phyloP scores from a whole-genome alignment of 129 eudicot genomes.

The Tanacetum coccineum region DNA sequence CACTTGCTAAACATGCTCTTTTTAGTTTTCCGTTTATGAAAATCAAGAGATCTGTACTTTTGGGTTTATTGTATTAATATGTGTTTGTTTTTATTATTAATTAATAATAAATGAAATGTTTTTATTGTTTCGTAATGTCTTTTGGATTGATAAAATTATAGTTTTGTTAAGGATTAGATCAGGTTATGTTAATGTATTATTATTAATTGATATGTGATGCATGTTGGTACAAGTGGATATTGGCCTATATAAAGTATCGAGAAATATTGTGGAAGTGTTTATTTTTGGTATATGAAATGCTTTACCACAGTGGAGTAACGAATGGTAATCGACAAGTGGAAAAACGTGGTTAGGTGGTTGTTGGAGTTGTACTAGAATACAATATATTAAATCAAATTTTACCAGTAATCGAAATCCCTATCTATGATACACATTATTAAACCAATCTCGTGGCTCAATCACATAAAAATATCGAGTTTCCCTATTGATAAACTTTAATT shows the following conservation, averaged over 20 bases:
- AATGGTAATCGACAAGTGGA: too few species aligned
- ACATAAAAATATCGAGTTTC: too few species aligned
- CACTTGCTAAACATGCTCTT: constrained; percentile 41
- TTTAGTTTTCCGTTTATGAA: neutral
- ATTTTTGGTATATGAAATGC: neutral
- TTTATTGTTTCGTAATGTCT: too few species aligned
- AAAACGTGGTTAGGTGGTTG: too few species aligned
- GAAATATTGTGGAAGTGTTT: constrained; percentile 9
- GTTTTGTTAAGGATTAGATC: constrained; percentile 16
- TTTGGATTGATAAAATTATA: neutral
- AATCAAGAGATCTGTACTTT: constrained; percentile 13
- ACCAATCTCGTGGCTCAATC: too few species aligned
- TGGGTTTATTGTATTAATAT: neutral
- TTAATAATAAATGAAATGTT: too few species aligned
- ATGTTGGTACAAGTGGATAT: constrained; percentile 20
- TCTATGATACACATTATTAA: too few species aligned
- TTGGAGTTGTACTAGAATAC: too few species aligned
- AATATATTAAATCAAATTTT: too few species aligned
- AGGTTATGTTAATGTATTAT: neutral
- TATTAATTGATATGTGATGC: constrained; percentile 9
- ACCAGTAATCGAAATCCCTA: too few species aligned
- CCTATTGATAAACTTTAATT: too few species aligned
- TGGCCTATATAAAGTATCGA: constrained; percentile 16
- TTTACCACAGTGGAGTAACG: neutral
- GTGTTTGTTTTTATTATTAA: too few species aligned